Evolutionary conservation across 805 yeast species (phyloP).

Genomic region (Brettanomyces nanus): DNA sequence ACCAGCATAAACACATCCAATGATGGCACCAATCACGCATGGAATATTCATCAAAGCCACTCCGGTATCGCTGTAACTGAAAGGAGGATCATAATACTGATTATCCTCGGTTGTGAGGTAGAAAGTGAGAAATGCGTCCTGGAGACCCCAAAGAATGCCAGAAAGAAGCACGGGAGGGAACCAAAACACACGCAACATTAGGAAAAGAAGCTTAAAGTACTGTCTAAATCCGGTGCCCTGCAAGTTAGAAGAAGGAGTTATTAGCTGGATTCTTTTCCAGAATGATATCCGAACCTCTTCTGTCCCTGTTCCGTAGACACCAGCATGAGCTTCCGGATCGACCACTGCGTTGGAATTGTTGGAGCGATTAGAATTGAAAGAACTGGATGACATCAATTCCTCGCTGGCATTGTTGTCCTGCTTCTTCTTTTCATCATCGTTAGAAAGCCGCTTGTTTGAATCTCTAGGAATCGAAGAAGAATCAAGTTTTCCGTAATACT

Average conservation of each 20-base stretch:
- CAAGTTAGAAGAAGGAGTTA: conserved; percentile 52
- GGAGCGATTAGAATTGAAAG: not conserved
- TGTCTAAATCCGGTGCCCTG: conserved; percentile 61
- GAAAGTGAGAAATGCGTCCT: conserved; percentile 68
- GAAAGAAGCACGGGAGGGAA: conserved; percentile 61
- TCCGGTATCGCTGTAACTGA: conserved; percentile 53
- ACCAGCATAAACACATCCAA: conserved; percentile 64
- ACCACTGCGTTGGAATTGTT: too few species aligned
- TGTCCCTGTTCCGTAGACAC: conserved; percentile 28
- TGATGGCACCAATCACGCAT: conserved; percentile 53
- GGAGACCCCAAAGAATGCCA: conserved; percentile 75
- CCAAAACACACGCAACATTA: conserved; percentile 46
- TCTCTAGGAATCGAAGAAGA: conserved; percentile 8
- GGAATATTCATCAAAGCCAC: conserved; percentile 76
- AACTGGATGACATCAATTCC: not conserved
- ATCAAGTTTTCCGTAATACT: conserved; percentile 31
- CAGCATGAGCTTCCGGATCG: conserved; percentile 1
- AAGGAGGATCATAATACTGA: conserved; percentile 56
- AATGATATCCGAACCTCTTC: conserved; percentile 35
- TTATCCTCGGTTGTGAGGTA: conserved; percentile 70
- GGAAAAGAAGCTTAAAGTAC: conserved; percentile 42
- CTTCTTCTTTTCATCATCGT: not conserved
- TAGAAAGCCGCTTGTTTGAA: not conserved
- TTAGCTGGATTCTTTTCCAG: conserved; percentile 36
- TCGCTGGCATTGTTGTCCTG: not conserved